A percentile compares a stretch with the other conserved stretches of the same genome.
phyloP scores from a whole-genome alignment of 2,329 filamentous ascomycete species.

The Periconia macrospinosa region DNA sequence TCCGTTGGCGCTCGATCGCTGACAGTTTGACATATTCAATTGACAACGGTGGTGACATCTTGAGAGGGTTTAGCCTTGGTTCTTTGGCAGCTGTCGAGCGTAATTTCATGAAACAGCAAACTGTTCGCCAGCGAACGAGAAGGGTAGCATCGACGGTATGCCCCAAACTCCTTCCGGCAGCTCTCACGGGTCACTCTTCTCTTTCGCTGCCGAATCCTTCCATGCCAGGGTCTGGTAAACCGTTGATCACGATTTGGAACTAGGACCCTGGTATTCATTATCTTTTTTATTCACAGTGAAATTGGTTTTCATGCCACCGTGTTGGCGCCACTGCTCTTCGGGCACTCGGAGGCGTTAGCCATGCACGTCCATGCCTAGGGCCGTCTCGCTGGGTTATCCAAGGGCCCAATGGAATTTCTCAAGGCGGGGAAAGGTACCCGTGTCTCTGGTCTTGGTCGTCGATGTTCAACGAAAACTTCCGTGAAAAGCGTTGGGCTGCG shows the following conservation, averaged over 20 bases:
- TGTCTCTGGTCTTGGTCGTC: constrained; percentile 11
- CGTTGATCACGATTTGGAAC: constrained; percentile 17
- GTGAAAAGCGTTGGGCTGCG: neutral
- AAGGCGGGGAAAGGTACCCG: constrained; percentile 1
- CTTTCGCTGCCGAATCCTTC: constrained; percentile 22
- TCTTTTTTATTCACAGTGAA: constrained; percentile 19
- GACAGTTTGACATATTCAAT: constrained; percentile 8
- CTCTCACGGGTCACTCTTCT: constrained; percentile 4
- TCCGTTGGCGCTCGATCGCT: constrained; percentile 1
- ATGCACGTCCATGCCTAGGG: constrained; percentile 1
- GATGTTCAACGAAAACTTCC: neutral
- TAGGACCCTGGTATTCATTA: constrained; percentile 14
- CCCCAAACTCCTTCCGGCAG: neutral
- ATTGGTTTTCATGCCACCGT: constrained; percentile 32
- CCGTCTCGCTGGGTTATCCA: constrained; percentile 27
- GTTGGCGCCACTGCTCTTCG: neutral
- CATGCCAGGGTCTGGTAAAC: constrained; percentile 26
- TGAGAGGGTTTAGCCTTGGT: constrained; percentile 1
- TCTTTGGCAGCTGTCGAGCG: constrained; percentile 11
- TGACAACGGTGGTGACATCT: constrained; percentile 17
- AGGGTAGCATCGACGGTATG: neutral
- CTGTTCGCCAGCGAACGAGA: neutral
- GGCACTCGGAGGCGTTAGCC: neutral
- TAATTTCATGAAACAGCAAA: constrained; percentile 28
- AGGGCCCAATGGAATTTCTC: neutral